Percentiles rank a stretch among this genome's conserved stretches.
phyloP scores from a whole-genome alignment of 371 early-diverging fungal species.

The Batkoa obscura region DNA sequence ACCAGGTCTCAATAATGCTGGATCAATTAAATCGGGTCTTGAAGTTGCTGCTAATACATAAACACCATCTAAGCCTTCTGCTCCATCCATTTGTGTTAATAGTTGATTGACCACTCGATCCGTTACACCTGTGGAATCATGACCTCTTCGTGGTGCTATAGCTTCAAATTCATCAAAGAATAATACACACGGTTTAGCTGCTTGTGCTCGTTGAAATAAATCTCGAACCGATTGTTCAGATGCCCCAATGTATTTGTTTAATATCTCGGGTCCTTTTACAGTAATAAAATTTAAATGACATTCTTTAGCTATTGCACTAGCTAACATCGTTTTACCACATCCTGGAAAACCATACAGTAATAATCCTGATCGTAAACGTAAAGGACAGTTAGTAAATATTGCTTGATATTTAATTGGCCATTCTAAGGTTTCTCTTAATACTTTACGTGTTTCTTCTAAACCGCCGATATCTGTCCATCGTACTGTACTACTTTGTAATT shows the following conservation, averaged over 20 bases:
- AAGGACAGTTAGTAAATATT: slow-evolving; percentile 68
- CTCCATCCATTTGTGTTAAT: slow-evolving; percentile 92
- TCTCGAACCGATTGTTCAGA: slow-evolving; percentile 76
- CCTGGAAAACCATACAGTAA: slow-evolving; percentile 90
- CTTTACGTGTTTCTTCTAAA: slow-evolving; percentile 55
- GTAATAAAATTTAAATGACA: slow-evolving; percentile 86
- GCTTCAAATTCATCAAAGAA: slow-evolving; percentile 98
- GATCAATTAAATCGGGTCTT: slow-evolving; percentile 96
- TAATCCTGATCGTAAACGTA: slow-evolving; percentile 77
- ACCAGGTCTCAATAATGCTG: slow-evolving; percentile 94
- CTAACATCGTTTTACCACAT: slow-evolving; percentile 84
- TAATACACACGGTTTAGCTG: slow-evolving; percentile 71
- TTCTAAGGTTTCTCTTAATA: slow-evolving; percentile 77
- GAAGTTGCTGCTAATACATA: slow-evolving; percentile 92
- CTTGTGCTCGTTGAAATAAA: slow-evolving; percentile 83
- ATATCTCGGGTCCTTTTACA: slow-evolving; percentile 89
- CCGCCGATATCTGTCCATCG: slow-evolving; percentile 83
- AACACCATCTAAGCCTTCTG: slow-evolving; percentile 76
- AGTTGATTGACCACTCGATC: slow-evolving; percentile 93
- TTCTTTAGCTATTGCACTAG: slow-evolving; percentile 82
- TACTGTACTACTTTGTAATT: slow-evolving; percentile 51
- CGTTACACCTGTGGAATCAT: slow-evolving; percentile 82
- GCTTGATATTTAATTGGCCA: slow-evolving; percentile 87
- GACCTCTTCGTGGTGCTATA: slow-evolving; percentile 76
- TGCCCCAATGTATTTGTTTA: slow-evolving; percentile 95